phyloP scores from a whole-genome alignment of 176 grass and related monocot species.

The Carex parvula region DNA sequence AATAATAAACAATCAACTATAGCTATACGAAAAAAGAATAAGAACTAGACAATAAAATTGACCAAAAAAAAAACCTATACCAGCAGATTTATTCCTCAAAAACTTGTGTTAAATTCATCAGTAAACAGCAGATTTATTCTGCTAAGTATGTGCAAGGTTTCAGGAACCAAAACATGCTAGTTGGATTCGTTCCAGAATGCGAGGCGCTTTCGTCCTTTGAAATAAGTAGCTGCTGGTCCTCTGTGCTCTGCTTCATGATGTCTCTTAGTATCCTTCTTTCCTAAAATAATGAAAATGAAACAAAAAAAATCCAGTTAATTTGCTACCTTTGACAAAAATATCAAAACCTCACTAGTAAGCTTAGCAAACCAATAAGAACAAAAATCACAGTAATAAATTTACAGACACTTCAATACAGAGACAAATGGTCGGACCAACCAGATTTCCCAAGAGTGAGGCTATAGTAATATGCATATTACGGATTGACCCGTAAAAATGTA shows the following conservation, averaged over 20 bases:
- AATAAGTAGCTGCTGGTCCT: slow-evolving; percentile 44
- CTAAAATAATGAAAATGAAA: slow-evolving; percentile 32
- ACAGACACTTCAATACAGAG: not conserved
- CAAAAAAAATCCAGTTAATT: slow-evolving; percentile 24
- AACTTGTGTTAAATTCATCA: not conserved
- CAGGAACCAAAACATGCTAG: slow-evolving; percentile 92
- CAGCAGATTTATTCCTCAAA: slow-evolving; percentile 48
- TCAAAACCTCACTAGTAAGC: not conserved
- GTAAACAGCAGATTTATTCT: slow-evolving; percentile 36
- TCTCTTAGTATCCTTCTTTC: slow-evolving; percentile 53
- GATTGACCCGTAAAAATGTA: too few relatives aligned
- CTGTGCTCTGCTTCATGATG: slow-evolving; percentile 53
- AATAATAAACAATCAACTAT: slow-evolving; percentile 34
- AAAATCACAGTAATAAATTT: not conserved
- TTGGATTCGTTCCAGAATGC: slow-evolving; percentile 56
- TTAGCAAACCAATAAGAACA: not conserved
- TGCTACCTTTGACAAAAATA: not conserved
- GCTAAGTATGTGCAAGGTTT: slow-evolving; percentile 83
- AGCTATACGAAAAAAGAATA: slow-evolving; percentile 21
- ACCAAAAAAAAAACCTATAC: slow-evolving; percentile 12
- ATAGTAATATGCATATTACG: too few relatives aligned
- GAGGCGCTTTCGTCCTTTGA: slow-evolving; percentile 47
- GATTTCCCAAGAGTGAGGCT: not conserved
- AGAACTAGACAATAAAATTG: not conserved
- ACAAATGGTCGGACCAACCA: not conserved